Evolutionary conservation across 495 filamentous ascomycete species (phyloP), one percentile per base, ranked within the genome.

Genomic region (Symbiotaphrina buchneri): DNA sequence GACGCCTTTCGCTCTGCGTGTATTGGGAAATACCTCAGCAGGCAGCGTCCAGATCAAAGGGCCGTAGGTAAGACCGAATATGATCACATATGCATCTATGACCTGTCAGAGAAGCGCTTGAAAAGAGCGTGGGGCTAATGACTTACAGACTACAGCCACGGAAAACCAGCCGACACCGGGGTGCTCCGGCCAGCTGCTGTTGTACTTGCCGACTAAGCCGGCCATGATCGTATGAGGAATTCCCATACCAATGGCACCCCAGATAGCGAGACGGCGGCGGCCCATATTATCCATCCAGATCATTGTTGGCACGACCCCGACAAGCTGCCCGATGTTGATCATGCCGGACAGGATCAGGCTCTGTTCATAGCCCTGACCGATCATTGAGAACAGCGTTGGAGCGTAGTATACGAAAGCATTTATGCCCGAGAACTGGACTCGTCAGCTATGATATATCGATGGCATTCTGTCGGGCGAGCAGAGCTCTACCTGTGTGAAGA

Each of bases 1-100:
- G n/a, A 74, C 71, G 24, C 68, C 72, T 36, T 71, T 73, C 18
- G 70, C 70, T 32, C 71, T 64, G 31, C 74, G 59, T 43, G 67
- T 68, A 34, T 60, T 48, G 0, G 72, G 71, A 42, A 66, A 75
- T 34, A 77, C 69, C 40, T 77, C 71, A 8, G 65, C 61, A 0
- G n/a, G n/a, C n/a, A n/a, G n/a, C n/a, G n/a, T n/a, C n/a, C n/a
- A n/a, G n/a, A n/a, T n/a, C n/a, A n/a, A n/a, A n/a, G n/a, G n/a
- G n/a, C n/a, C n/a, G n/a, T n/a, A n/a, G n/a, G n/a, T n/a, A n/a
- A n/a, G n/a, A n/a, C n/a, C n/a, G n/a, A n/a, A n/a, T n/a, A n/a
- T n/a, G n/a, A n/a, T n/a, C n/a, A n/a, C n/a, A n/a, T n/a, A n/a
- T n/a, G n/a, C n/a, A n/a, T n/a, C n/a, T n/a, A n/a, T n/a, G n/a